Evolutionary conservation across 1,139 yeast species (phyloP), one percentile per base, ranked within the genome.

Genomic region (Protomyces pachydermus): DNA sequence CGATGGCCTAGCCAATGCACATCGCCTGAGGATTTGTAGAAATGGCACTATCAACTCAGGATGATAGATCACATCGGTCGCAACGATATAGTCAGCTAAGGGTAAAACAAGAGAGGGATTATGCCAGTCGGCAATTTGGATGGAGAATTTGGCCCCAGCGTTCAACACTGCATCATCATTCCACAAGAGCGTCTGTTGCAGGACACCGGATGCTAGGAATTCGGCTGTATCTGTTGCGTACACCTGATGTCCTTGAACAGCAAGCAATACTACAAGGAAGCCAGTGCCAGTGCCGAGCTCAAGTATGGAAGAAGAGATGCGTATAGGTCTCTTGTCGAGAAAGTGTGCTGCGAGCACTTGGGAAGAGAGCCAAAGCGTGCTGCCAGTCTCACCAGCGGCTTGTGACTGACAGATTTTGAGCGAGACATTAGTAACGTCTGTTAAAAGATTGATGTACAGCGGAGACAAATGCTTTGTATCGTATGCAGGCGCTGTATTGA

Each of bases 251-350:
- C 61, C 61, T 12, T 18, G 38, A 38, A 12, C 25, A 25, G 50
- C 34, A 23, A 48, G 18, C 20, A 57, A 45, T 6, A 57, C 55
- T 20, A 39, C 45, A 37, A 38, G 14, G n/a, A 57, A 38, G 51
- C 61, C 61, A 12, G 50, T 57, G n/a, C 61, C 61, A 8, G 45
- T n/a, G 28, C 61, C 61, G 35, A 57, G 28, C 55, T 57, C 61
- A 8, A 57, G 50, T 14, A 50, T 20, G 8, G 61, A 48, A 45
- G 10, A 10, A n/a, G 8, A 42, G n/a, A 34, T 16, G 12, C 37
- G 25, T 16, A 35, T 32, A 28, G 45, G 20, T 14, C 20, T 9
- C 3, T 35, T 23, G 55, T 20, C 39, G 39, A 18, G 48, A 32
- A 57, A 46, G 50, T 57, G 48, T 12, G 37, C 25, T 5, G 61